Evolutionary conservation across 2,329 filamentous ascomycete species (phyloP), one percentile per base, ranked within the genome.

Genomic region (Nemania bipapillata): DNA sequence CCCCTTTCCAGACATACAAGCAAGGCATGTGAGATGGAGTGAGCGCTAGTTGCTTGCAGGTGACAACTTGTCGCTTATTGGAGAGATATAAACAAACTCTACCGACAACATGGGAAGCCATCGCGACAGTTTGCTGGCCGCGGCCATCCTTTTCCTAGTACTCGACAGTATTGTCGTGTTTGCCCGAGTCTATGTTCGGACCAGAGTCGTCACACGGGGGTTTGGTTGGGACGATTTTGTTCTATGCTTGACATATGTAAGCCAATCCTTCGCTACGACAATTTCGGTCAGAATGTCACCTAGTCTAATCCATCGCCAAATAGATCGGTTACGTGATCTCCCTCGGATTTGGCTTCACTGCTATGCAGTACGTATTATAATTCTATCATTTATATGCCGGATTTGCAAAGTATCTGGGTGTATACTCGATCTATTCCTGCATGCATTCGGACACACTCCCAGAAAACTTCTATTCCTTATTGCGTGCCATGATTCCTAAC

Each of bases 191-290:
- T 78, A 77, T 61, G 77, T 78, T 6, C 77, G 78, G 20, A 75
- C 72, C 9, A 73, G 64, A 47, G 56, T 79, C 49, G 68, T 77
- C n/a, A 72, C 65, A 6, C 63, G 72, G 15, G 73, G 73, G 0
- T 78, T 78, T 54, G 77, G 78, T n/a, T 72, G 70, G 66, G 78
- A 79, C 59, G 78, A 79, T 32, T 70, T 74, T 17, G 59, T 73
- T 24, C 61, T 79, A 8, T 70, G 74, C 30, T 56, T 78, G 26
- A 74, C 78, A 58, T 77, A 75, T 67, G 77, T 77, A 40, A 71
- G 65, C 66, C 15, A 26, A 30, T 26, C 54, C 54, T 35, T 26
- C 54, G 22, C 35, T 52, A 35, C 24, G 9, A 9, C 4, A 35
- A 54, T 37, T 37, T 12, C 2, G 17, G 17, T 40, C 11, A 52